Evolutionary conservation across 1,284 basidiomycete genomes (phyloP).

Genomic region (Ustilago tritici): DNA sequence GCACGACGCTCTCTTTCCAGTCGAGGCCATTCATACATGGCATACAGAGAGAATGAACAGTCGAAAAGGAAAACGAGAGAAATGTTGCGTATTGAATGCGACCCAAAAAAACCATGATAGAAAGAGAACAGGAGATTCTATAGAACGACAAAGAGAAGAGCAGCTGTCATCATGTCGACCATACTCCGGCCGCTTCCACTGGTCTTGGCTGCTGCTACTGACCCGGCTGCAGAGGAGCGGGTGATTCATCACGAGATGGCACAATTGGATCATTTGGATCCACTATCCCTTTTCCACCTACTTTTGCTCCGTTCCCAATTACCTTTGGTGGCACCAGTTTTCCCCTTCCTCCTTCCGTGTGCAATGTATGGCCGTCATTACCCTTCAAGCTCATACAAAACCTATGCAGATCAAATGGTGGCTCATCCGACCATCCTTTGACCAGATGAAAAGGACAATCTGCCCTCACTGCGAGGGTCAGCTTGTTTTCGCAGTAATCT

Average conservation of each 20-base stretch:
- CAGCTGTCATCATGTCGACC: slow-evolving; percentile 1
- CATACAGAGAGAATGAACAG: too few relatives aligned
- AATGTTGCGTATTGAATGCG: neutral
- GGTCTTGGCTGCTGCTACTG: neutral
- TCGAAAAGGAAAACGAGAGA: neutral
- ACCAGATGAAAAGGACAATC: slow-evolving; percentile 46
- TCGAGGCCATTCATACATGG: too few relatives aligned
- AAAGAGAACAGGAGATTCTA: too few relatives aligned
- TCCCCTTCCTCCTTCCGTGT: neutral
- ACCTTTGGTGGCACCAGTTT: neutral
- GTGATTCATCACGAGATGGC: slow-evolving; percentile 3
- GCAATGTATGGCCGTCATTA: slow-evolving; percentile 17
- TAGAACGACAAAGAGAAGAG: too few relatives aligned
- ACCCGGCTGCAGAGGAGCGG: neutral
- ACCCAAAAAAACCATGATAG: too few relatives aligned
- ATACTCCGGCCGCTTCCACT: too few relatives aligned
- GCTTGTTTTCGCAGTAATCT: slow-evolving; percentile 51
- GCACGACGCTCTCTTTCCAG: too few relatives aligned
- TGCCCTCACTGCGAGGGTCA: slow-evolving; percentile 38
- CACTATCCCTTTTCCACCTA: neutral
- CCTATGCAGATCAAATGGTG: slow-evolving; percentile 41
- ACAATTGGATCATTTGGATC: slow-evolving; percentile 34
- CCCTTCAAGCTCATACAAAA: slow-evolving; percentile 33
- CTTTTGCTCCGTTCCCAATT: neutral
- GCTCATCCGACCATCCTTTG: slow-evolving; percentile 37